Evolutionary conservation across 768 basidiomycete species (phyloP), one percentile per base, ranked within the genome.

Genomic region (Tubosaeta sp.): DNA sequence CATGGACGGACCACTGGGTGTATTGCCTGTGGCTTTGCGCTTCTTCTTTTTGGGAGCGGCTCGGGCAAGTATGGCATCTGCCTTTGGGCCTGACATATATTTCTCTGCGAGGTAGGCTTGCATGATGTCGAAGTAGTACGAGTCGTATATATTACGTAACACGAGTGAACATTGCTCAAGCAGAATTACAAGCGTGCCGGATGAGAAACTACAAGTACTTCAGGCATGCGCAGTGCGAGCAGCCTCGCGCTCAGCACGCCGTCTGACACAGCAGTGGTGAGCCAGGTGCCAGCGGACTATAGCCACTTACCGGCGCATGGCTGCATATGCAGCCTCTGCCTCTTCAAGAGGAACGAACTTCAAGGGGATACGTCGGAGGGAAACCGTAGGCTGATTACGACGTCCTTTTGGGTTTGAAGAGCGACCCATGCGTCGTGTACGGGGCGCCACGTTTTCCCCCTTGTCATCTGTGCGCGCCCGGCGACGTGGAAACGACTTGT

Each of bases 51-150:
- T 78, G 1, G 74, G 72, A 2, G 71, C 75, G 0, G 79, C 68
- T 42, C 82, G 82, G 4, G 93, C 76, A 8, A 97, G 77, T 56
- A 98, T 98, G 6, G 92, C 94, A 59, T 97, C 95, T 2, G 95
- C 93, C 63, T 97, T 98, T 0, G 91, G 84, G 1, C 95, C 95
- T 6, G 93, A 85, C 94, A 97, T 95, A 74, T 98, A 98, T 56
- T 90, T 91, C 58, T 86, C 80, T 0, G 91, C 91, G 16, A 95
- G 79, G 67, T 95, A 95, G 22, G 89, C 76, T 67, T 92, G 86
- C 74, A 95, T 78, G 37, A 58, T 62, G 39, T 25, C 16, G 19
- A 9, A 22, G 42, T 29, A 10, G 22, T 10, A 41, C 43, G 14
- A 32, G 29, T 17, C 29, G 29, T 29, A 31, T 3, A 11, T 26